Evolutionary conservation across 2,329 filamentous ascomycete genomes (phyloP).

Genomic region (Zelopaecilomyces penicillatus): DNA sequence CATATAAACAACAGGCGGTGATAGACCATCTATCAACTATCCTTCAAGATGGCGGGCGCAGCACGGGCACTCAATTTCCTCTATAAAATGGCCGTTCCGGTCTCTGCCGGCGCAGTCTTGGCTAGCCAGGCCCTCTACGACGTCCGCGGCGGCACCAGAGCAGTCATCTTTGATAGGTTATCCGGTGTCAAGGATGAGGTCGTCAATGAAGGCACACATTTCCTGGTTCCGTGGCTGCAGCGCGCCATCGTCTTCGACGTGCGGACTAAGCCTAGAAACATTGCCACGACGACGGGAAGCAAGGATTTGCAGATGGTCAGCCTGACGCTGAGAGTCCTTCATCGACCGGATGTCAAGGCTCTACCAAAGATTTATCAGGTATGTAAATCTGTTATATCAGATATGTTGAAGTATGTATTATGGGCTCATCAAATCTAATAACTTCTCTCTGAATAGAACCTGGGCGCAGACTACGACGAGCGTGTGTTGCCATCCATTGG

Average conservation of each 20-base stretch:
- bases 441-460: slow-evolving; percentile 53
- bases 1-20: neutral
- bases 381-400: slow-evolving; percentile 10
- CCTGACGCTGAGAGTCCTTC: slow-evolving; percentile 89
- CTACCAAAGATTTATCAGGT: slow-evolving; percentile 99
- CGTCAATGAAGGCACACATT: slow-evolving; percentile 93
- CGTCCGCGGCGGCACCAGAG: slow-evolving; percentile 86
- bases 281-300: slow-evolving; percentile 92
- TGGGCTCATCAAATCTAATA: neutral
- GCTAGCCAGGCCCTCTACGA: slow-evolving; percentile 85
- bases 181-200: slow-evolving; percentile 88
- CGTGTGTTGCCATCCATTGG: slow-evolving; percentile 96
- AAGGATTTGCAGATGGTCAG: slow-evolving; percentile 99
- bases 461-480: slow-evolving; percentile 97
- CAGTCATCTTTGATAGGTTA: slow-evolving; percentile 95
- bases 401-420: too few relatives aligned
- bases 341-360: slow-evolving; percentile 85
- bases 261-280: slow-evolving; percentile 92
- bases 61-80: slow-evolving; percentile 51
- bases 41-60: slow-evolving; percentile 41
- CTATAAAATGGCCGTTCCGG: slow-evolving; percentile 65
- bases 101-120: slow-evolving; percentile 58
- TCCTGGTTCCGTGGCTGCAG: slow-evolving; percentile 92
- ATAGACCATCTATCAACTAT: neutral
- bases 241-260: slow-evolving; percentile 94